These are phyloP conservation scores for Aureobasidium leucospermi DNA, from an alignment of 2,329 filamentous ascomycete species.

Conservation along the genomic window DNA sequence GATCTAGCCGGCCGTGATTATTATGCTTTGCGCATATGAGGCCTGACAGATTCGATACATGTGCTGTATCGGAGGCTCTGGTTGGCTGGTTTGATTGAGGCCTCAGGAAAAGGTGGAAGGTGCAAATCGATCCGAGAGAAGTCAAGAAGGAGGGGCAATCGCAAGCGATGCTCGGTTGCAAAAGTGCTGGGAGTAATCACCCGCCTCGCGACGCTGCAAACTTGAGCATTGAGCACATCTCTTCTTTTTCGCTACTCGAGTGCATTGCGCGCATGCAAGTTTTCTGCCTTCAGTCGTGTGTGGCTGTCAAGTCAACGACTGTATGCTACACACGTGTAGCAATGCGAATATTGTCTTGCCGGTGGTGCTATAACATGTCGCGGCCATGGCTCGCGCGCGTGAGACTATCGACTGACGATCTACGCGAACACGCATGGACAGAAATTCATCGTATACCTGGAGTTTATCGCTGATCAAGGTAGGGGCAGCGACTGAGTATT, in stretches of 20 bases:
- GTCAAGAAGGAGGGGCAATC: neutral
- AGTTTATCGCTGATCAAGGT: neutral
- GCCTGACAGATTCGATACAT: neutral
- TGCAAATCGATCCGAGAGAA: neutral
- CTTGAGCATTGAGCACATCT: neutral
- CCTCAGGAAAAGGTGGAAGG: neutral
- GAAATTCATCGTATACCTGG: neutral
- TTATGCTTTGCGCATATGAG: neutral
- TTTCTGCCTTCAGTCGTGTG: neutral
- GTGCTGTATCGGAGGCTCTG: neutral
- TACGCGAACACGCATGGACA: neutral
- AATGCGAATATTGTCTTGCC: neutral
- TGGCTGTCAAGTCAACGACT: neutral
- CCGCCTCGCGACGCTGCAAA: neutral
- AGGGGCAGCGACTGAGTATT: neutral
- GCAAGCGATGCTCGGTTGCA: constrained; percentile 1
- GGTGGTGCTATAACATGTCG: neutral
- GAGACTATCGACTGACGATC: constrained; percentile 3
- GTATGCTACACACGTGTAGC: neutral
- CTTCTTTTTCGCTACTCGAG: neutral
- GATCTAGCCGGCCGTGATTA: neutral
- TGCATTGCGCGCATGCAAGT: neutral
- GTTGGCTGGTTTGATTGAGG: neutral
- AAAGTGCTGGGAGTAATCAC: neutral
- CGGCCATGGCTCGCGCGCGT: neutral